Evolutionary conservation across 2,329 filamentous ascomycete genomes (phyloP).

Genomic region (Aspergillus sp.): DNA sequence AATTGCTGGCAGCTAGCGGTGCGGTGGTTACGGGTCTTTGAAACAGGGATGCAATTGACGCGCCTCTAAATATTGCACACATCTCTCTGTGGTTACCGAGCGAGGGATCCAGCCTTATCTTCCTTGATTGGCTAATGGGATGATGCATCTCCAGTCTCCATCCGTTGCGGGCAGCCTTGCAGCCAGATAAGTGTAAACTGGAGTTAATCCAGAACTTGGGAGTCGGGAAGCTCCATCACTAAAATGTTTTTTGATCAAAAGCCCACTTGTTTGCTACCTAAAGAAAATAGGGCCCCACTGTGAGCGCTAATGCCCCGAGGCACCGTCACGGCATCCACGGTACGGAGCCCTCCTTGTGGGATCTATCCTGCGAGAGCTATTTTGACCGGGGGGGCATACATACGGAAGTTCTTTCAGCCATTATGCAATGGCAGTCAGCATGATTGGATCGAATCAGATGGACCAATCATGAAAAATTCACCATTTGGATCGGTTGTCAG

Average conservation of each 20-base stretch:
- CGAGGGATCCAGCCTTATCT: background rate
- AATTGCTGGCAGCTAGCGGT: background rate
- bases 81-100: background rate
- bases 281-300: background rate
- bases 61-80: background rate
- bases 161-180: background rate
- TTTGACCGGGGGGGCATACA: background rate
- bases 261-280: background rate
- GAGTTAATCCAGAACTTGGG: constrained; percentile 1
- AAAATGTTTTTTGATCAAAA: constrained; percentile 1
- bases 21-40: background rate
- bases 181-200: constrained; percentile 1
- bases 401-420: background rate
- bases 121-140: background rate
- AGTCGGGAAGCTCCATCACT: background rate
- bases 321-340: background rate
- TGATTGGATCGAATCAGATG: background rate
- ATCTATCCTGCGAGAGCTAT: background rate
- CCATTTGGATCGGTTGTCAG: background rate
- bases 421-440: background rate
- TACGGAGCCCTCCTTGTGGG: background rate
- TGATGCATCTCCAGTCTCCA: background rate
- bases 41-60: background rate
- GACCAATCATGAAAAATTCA: background rate
- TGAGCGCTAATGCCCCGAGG: background rate